phyloP scores from a whole-genome alignment of 345 rosid species.

The Abelmoschus esculentus region DNA sequence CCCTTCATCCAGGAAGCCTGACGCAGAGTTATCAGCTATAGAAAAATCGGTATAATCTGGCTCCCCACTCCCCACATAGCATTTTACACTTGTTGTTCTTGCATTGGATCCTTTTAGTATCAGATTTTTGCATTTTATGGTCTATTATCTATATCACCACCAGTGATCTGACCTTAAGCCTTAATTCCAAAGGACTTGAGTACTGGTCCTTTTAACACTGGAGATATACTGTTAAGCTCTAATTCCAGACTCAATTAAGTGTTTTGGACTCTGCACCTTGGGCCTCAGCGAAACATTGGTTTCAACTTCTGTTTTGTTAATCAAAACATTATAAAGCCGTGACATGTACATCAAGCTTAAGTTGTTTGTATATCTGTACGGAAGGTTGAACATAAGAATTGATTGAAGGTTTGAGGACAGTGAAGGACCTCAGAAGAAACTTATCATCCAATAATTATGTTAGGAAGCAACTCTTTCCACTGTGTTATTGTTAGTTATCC shows the following conservation, averaged over 20 bases:
- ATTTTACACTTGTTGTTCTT: conserved; percentile 15
- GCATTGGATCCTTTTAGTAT: conserved; percentile 4
- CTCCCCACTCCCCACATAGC: conserved; percentile 11
- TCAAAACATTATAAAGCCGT: background rate
- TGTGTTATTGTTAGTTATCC: no score
- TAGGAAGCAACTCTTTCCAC: background rate
- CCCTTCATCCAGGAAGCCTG: conserved; percentile 34
- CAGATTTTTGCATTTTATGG: background rate
- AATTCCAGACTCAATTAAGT: no score
- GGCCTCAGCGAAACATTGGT: no score
- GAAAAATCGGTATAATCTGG: conserved; percentile 29
- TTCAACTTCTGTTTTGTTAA: background rate
- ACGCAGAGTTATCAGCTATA: conserved; percentile 22
- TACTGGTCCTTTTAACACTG: background rate
- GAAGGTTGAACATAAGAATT: background rate
- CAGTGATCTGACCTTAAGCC: background rate
- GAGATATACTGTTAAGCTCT: background rate
- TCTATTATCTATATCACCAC: background rate
- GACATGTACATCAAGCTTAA: background rate
- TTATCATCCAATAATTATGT: background rate
- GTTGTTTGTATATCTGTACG: conserved; percentile 4
- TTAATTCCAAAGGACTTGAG: background rate
- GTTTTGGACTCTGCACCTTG: no score
- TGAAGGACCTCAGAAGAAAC: background rate
- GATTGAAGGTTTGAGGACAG: background rate